Percentiles rank a stretch among this genome's conserved stretches.
Evolutionary conservation across 2,329 filamentous ascomycete genomes (phyloP).

Genomic region (Fusarium buxicola): DNA sequence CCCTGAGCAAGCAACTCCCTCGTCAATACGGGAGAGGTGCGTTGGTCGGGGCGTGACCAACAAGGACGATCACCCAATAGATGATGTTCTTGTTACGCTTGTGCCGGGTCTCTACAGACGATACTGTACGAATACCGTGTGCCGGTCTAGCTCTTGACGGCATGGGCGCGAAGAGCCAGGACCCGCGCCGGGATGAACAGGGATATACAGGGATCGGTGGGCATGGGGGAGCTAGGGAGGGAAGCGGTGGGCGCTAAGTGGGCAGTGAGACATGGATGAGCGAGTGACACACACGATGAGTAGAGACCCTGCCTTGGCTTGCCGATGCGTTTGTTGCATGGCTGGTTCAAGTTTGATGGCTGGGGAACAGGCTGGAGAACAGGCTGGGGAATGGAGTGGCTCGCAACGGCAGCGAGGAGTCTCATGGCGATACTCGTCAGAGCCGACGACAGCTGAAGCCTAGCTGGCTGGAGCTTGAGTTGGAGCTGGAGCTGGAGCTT

Average conservation of each 20-base stretch:
- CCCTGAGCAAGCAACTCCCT: slow-evolving; percentile 14
- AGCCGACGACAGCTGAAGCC: slow-evolving; percentile 21
- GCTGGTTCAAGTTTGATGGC: slow-evolving; percentile 14
- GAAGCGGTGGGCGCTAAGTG: slow-evolving; percentile 44
- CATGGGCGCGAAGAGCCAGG: slow-evolving; percentile 27
- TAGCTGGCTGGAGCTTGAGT: slow-evolving; percentile 13
- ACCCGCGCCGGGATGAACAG: slow-evolving; percentile 26
- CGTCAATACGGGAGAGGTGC: slow-evolving; percentile 22
- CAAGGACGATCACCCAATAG: slow-evolving; percentile 31
- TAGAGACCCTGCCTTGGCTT: slow-evolving; percentile 28
- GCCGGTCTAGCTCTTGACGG: slow-evolving; percentile 41
- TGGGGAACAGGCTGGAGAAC: slow-evolving; percentile 1
- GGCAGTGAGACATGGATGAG: slow-evolving; percentile 44
- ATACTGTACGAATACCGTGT: slow-evolving; percentile 31
- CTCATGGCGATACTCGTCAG: not conserved
- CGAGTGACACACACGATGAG: slow-evolving; percentile 39
- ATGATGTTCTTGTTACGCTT: slow-evolving; percentile 34
- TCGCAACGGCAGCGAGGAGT: not conserved
- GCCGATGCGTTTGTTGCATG: slow-evolving; percentile 15
- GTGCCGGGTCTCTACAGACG: slow-evolving; percentile 28
- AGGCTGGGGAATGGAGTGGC: not conserved
- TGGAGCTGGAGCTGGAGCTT: slow-evolving; percentile 24
- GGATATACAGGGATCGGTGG: slow-evolving; percentile 37
- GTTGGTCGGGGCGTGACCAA: slow-evolving; percentile 39
- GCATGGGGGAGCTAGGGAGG: slow-evolving; percentile 32